Conservation (phyloP, 441 rosid species). For the Brassica balearica region DNA sequence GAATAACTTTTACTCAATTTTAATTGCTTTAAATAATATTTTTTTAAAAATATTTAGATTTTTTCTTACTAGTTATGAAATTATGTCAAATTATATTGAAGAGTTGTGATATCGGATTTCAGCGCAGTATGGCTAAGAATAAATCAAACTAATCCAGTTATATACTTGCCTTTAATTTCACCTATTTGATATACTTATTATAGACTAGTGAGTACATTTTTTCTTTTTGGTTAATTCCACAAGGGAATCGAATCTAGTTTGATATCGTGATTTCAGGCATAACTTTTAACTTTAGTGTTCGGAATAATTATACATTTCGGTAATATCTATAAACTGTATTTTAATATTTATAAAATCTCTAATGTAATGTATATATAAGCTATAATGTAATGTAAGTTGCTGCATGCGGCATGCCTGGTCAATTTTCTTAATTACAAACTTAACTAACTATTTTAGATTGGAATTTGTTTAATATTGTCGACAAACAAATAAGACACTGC, state of each 20-base stretch:
- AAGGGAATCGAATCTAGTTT: slow-evolving; percentile 39
- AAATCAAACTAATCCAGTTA: slow-evolving; percentile 5
- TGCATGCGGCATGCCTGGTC: slow-evolving; percentile 35
- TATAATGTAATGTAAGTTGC: slow-evolving; percentile 29
- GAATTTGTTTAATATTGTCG: slow-evolving; percentile 25
- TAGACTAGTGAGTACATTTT: neutral
- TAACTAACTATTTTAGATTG: slow-evolving; percentile 20
- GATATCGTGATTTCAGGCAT: slow-evolving; percentile 37
- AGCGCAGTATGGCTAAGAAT: neutral
- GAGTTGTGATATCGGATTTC: neutral
- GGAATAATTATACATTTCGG: slow-evolving; percentile 34
- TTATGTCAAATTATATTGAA: neutral
- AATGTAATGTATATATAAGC: neutral
- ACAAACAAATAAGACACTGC: slow-evolving; percentile 19
- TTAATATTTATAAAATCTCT: neutral
- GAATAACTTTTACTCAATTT: neutral
- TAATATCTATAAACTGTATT: slow-evolving; percentile 21
- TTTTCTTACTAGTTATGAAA: neutral
- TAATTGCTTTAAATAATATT: neutral
- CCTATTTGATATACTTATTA: neutral
- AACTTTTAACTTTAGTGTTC: slow-evolving; percentile 44
- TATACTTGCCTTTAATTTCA: neutral
- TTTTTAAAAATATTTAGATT: neutral
- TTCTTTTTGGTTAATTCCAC: slow-evolving; percentile 18
- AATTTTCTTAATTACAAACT: slow-evolving; percentile 7